Conservation (phyloP, 306 rosid species). For the Abrus pulchellus region DNA sequence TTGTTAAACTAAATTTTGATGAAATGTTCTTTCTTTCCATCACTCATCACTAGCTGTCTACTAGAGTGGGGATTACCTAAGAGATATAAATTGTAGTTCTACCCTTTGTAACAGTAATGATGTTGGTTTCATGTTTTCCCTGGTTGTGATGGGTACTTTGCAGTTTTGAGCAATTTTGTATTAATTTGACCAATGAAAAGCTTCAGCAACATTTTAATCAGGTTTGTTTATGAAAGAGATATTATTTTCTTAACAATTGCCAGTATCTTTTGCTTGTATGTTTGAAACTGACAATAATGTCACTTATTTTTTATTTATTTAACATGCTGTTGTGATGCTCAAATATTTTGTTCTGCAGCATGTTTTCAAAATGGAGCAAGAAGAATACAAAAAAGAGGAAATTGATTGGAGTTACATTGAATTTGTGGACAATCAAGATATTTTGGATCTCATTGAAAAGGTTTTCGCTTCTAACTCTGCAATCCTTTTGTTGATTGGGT, state of each 20-base stretch:
- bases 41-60: background rate
- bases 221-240: conserved; percentile 57
- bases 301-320: background rate
- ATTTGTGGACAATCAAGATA: conserved; percentile 86
- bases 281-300: background rate
- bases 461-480: conserved; percentile 50
- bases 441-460: conserved; percentile 92
- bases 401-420: conserved; percentile 97
- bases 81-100: conserved; percentile 14
- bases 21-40: conserved; percentile 5
- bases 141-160: conserved; percentile 33
- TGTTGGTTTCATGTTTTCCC: conserved; percentile 32
- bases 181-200: conserved; percentile 90
- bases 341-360: conserved; percentile 65
- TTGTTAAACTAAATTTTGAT: conserved; percentile 4
- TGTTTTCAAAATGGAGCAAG: conserved; percentile 97
- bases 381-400: conserved; percentile 89
- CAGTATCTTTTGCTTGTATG: conserved; percentile 20
- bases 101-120: background rate
- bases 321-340: conserved; percentile 21
- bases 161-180: conserved; percentile 95
- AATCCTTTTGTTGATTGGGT: conserved; percentile 17
- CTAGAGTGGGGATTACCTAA: background rate
- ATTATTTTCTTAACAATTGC: conserved; percentile 34
- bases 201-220: conserved; percentile 95